A percentile compares a stretch with the other conserved stretches of the same genome.
Conservation (phyloP, 2,329 filamentous ascomycete genomes). For the Penicillium sp. region DNA sequence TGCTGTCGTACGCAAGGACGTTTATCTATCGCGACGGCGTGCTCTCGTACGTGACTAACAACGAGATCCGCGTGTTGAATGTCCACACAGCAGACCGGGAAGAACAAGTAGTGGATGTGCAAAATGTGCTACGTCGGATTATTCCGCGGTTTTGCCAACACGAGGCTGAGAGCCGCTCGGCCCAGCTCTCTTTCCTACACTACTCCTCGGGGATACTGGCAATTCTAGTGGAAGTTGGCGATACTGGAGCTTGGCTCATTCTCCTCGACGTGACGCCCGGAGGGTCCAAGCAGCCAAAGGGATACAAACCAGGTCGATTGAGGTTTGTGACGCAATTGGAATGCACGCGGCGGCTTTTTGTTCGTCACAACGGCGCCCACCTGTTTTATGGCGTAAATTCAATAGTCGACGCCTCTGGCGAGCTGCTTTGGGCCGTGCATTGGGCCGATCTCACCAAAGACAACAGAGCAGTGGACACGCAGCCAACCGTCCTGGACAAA, state of each 20-base stretch:
- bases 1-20: constrained; percentile 57
- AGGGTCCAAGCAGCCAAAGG: constrained; percentile 15
- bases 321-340: constrained; percentile 41
- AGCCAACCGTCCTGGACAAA: constrained; percentile 51
- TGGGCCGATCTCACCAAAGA: constrained; percentile 47
- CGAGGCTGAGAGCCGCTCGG: constrained; percentile 28
- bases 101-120: constrained; percentile 58
- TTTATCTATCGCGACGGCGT: constrained; percentile 62
- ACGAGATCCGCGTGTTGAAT: constrained; percentile 56
- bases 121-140: constrained; percentile 35
- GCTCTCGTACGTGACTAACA: constrained; percentile 59
- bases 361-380: constrained; percentile 59
- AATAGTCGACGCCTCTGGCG: constrained; percentile 49
- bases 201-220: constrained; percentile 56
- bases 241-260: constrained; percentile 50
- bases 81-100: constrained; percentile 47
- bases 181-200: constrained; percentile 54
- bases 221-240: constrained; percentile 51
- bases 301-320: constrained; percentile 29
- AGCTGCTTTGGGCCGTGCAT: constrained; percentile 60
- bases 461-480: constrained; percentile 38
- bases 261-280: constrained; percentile 42
- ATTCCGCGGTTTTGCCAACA: constrained; percentile 30
- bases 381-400: constrained; percentile 66
- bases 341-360: constrained; percentile 58